A percentile compares a stretch with the other conserved stretches of the same genome.
These are phyloP conservation scores for Cryptococcus wingfieldii DNA, from an alignment of 1,284 basidiomycete species.

Conservation along the genomic window DNA sequence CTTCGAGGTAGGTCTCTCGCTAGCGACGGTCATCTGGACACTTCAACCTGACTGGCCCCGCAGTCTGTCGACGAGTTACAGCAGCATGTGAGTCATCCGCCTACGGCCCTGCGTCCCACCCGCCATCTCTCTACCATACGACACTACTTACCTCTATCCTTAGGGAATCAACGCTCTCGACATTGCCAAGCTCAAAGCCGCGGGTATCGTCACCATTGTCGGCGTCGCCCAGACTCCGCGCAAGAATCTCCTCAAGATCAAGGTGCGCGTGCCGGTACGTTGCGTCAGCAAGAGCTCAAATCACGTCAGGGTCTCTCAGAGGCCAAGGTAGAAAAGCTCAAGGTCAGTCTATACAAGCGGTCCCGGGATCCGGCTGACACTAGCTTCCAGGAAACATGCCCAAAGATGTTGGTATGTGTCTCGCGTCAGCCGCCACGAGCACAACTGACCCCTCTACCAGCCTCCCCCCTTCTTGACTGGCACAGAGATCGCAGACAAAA, in stretches of 20 bases:
- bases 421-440: not conserved
- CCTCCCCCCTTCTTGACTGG: constrained; percentile 84
- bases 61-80: constrained; percentile 84
- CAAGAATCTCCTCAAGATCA: constrained; percentile 82
- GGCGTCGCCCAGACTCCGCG: constrained; percentile 65
- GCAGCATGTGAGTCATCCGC: constrained; percentile 61
- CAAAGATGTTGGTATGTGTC: constrained; percentile 67
- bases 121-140: not conserved
- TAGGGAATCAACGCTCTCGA: constrained; percentile 93
- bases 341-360: constrained; percentile 53
- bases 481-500: constrained; percentile 77
- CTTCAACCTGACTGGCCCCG: not conserved
- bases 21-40: too few relatives aligned
- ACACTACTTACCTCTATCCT: constrained; percentile 1
- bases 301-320: constrained; percentile 38
- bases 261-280: constrained; percentile 54
- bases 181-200: constrained; percentile 80
- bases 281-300: not conserved
- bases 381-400: constrained; percentile 66
- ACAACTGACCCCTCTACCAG: constrained; percentile 48
- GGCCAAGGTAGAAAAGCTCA: constrained; percentile 93
- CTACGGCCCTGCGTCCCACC: not conserved
- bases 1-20: constrained; percentile 9
- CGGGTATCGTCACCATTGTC: constrained; percentile 52
- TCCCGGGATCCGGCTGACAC: not conserved